Evolutionary conservation across 805 yeast species (phyloP).

Genomic region (Ogataea chonburiensis): DNA sequence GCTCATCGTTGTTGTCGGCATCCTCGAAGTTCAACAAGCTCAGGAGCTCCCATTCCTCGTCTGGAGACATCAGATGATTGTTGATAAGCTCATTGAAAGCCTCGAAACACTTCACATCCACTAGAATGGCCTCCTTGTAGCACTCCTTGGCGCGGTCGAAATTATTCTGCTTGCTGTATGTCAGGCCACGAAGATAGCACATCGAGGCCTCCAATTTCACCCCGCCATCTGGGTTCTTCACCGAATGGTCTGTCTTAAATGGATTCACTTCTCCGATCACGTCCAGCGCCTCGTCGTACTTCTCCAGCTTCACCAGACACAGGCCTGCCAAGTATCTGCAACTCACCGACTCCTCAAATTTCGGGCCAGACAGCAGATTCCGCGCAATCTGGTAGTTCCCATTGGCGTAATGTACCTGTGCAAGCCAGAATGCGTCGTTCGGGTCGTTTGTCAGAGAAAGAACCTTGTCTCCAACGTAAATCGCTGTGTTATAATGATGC

Average conservation of each 20-base stretch:
- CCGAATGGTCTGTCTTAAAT: slow-evolving; percentile 41
- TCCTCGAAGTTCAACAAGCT: slow-evolving; percentile 63
- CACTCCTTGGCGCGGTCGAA: slow-evolving; percentile 84
- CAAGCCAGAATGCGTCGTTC: slow-evolving; percentile 94
- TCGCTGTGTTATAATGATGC: slow-evolving; percentile 88
- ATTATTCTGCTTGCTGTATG: slow-evolving; percentile 79
- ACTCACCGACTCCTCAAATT: slow-evolving; percentile 59
- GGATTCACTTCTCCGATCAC: slow-evolving; percentile 82
- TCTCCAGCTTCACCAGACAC: slow-evolving; percentile 66
- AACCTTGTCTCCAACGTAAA: slow-evolving; percentile 88
- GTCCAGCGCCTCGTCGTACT: slow-evolving; percentile 87
- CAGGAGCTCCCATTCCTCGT: slow-evolving; percentile 83
- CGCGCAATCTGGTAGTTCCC: slow-evolving; percentile 81
- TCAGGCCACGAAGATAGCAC: slow-evolving; percentile 80
- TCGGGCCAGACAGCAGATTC: slow-evolving; percentile 57
- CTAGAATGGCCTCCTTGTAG: slow-evolving; percentile 78
- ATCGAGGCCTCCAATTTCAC: slow-evolving; percentile 83
- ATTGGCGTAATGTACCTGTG: slow-evolving; percentile 78
- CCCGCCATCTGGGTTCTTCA: slow-evolving; percentile 69
- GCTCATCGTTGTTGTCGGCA: slow-evolving; percentile 76
- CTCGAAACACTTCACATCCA: slow-evolving; percentile 90
- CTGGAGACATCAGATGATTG: slow-evolving; percentile 74
- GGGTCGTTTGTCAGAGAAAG: slow-evolving; percentile 81
- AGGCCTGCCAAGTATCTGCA: slow-evolving; percentile 81
- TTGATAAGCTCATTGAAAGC: slow-evolving; percentile 79